Base-by-base conservation (phyloP, 2,329 filamentous ascomycete species). In the Exophiala spinifera region DNA sequence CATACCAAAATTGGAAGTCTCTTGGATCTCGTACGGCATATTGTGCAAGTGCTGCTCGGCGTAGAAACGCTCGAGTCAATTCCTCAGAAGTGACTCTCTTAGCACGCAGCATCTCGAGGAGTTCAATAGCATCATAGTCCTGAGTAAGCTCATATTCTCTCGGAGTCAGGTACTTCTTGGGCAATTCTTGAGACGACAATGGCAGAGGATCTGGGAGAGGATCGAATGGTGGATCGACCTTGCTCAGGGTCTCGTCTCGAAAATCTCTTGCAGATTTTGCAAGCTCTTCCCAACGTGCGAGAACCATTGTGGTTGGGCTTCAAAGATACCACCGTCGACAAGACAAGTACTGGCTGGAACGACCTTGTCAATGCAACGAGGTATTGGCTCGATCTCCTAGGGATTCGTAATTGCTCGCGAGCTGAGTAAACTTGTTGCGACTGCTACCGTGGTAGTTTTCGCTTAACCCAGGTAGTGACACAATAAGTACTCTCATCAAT, bases 1-100 rank as follows among this genome's bases (percentile, higher is more conserved):
- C 25, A 31, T 11, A 20, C 13, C 36, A 3, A 36, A 21, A 25
- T 33, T 8, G 19, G 15, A 14, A 37, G 33, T 20, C 7, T 15
- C 28, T 15, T 17, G 21, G 23, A 33, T 31, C 28, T n/a, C 56
- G 36, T 52, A 60, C 56, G 42, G 52, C 48, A 37, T 51, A 51
- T 31, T 62, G 60, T 1, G 80, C 80, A 17, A 84, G 65, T 3
- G 66, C 79, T 21, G 81, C 81, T 37, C 81, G 70, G 42, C 78
- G 70, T 40, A 83, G 67, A 64, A 83, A 84, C 1, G 80, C 81
- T 28, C 70, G 74, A 2, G 72, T 74, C 7, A 83, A 76, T 14
- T 70, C 65, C 1, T 68, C 69, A 28, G 74, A 70, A 10, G 70
- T 75, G 17, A 79, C 61, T 48, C 73, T 67, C 6, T 75, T 74